Evolutionary conservation across 306 rosid genomes (phyloP).

Genomic region (Oemleria cerasiformis): DNA sequence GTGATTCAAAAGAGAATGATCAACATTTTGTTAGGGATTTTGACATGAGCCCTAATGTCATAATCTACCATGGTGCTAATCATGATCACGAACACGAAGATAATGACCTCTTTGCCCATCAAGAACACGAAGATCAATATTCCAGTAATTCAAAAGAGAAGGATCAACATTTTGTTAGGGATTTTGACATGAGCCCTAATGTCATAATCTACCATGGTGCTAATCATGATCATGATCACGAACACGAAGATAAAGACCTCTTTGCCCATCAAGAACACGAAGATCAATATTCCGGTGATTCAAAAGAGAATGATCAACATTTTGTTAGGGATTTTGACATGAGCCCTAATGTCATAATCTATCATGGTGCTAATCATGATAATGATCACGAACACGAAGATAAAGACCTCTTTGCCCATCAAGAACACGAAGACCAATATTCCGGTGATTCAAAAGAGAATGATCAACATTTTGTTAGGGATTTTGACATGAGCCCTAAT

Average conservation of each 20-base stretch:
- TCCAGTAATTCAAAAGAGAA: constrained; percentile 7
- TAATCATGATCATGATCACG: background rate
- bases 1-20: constrained; percentile 3
- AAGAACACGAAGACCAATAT: too few species aligned
- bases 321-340: constrained; percentile 5
- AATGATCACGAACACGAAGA: too few species aligned
- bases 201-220: background rate
- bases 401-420: too few species aligned
- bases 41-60: background rate
- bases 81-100: too few species aligned
- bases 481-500: constrained; percentile 5
- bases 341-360: background rate
- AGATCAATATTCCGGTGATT: background rate
- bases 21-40: constrained; percentile 2
- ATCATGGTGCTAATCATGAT: background rate
- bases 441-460: constrained; percentile 10
- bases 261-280: too few species aligned
- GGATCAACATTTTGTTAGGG: background rate
- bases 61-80: background rate
- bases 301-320: background rate
- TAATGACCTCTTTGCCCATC: too few species aligned
- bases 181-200: constrained; percentile 2
- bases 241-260: too few species aligned
- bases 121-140: too few species aligned
- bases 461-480: background rate